These are phyloP conservation scores for Cicer judaicum DNA, from an alignment of 306 rosid species.

Conservation along the genomic window DNA sequence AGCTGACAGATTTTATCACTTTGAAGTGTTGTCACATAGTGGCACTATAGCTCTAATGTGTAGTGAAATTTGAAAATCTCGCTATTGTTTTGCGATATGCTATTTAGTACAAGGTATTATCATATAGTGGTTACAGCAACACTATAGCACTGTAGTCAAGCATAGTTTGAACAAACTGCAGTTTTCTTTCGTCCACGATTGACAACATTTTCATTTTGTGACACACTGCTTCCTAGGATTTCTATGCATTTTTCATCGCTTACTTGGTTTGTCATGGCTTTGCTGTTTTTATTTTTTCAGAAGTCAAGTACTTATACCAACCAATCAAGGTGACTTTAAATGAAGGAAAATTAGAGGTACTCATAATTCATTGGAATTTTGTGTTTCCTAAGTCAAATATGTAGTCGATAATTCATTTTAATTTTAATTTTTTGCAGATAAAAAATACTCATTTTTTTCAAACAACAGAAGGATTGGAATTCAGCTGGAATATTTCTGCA, in stretches of 20 bases:
- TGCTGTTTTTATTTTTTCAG: conserved; percentile 62
- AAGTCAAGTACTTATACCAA: conserved; percentile 85
- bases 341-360: conserved; percentile 71
- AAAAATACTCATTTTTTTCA: conserved; percentile 73
- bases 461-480: conserved; percentile 78
- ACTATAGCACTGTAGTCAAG: too few species aligned
- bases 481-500: conserved; percentile 79
- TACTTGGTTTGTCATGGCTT: conserved; percentile 12
- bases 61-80: too few species aligned
- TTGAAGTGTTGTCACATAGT: too few species aligned
- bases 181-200: too few species aligned
- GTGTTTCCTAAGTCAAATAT: conserved; percentile 21
- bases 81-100: too few species aligned
- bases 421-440: conserved; percentile 58
- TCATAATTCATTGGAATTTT: conserved; percentile 12
- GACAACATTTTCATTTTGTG: neutral
- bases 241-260: conserved; percentile 18
- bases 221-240: neutral
- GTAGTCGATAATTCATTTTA: conserved; percentile 27
- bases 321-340: conserved; percentile 73
- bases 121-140: too few species aligned
- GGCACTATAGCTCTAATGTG: too few species aligned
- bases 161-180: too few species aligned
- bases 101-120: too few species aligned
- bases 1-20: conserved; percentile 26